phyloP scores from a whole-genome alignment of 2,329 filamentous ascomycete genomes.

The Tolypocladium cylindrosporum region DNA sequence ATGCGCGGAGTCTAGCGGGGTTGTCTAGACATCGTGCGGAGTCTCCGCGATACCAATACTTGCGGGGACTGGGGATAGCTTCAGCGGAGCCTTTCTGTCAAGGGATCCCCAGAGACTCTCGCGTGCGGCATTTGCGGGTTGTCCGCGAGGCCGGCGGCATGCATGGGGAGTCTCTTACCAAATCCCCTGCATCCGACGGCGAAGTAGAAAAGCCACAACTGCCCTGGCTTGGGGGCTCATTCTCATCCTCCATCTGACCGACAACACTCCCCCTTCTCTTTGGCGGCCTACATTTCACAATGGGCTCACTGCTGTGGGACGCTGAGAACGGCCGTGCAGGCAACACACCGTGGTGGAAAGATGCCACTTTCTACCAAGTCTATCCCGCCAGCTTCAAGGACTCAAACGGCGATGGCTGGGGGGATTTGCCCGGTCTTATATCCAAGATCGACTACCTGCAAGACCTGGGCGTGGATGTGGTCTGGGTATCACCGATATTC shows the following conservation, averaged over 20 bases:
- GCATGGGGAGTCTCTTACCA: not conserved
- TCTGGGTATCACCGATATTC: conserved; percentile 39
- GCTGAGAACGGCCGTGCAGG: conserved; percentile 18
- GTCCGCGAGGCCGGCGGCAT: not conserved
- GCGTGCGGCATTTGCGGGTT: not conserved
- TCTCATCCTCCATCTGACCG: not conserved
- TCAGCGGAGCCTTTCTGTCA: not conserved
- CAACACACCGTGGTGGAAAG: conserved; percentile 34
- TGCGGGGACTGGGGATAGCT: not conserved
- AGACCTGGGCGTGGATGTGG: conserved; percentile 49
- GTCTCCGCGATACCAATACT: not conserved
- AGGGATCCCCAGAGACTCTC: not conserved
- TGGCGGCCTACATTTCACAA: conserved; percentile 4
- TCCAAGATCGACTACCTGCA: conserved; percentile 55
- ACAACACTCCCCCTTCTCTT: not conserved
- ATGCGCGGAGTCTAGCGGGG: not conserved
- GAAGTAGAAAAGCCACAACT: not conserved
- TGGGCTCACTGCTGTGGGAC: conserved; percentile 24
- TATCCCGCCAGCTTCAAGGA: conserved; percentile 51
- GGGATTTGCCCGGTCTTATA: conserved; percentile 55
- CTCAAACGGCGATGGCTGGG: conserved; percentile 50
- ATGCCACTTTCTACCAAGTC: conserved; percentile 38
- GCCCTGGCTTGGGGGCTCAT: not conserved
- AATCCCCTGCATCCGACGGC: not conserved
- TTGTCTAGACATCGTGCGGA: not conserved